phyloP scores from a whole-genome alignment of 208 protist species.

The Kentomonas sorsogonicus region DNA sequence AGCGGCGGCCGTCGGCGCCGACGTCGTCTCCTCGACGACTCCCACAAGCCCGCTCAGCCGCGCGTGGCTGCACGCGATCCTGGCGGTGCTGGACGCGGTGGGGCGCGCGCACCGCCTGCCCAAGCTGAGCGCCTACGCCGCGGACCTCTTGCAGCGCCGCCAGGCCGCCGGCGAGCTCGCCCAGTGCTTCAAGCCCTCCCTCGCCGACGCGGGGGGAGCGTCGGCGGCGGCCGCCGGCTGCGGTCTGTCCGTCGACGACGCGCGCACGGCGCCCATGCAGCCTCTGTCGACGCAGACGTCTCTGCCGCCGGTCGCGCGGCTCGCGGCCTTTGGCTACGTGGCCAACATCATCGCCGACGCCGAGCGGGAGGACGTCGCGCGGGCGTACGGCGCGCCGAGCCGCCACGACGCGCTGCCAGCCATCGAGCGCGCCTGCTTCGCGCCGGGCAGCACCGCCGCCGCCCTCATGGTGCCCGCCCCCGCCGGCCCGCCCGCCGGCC shows the following conservation, averaged over 20 bases:
- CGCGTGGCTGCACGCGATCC: conserved; percentile 67
- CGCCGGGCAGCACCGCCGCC: conserved; percentile 15
- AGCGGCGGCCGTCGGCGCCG: conserved; percentile 5
- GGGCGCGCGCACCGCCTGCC: conserved; percentile 35
- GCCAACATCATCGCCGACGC: conserved; percentile 47
- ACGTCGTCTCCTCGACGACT: conserved; percentile 14
- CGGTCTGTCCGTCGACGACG: conserved; percentile 28
- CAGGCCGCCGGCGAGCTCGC: conserved; percentile 29
- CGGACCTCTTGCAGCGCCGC: conserved; percentile 40
- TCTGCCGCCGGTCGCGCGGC: conserved; percentile 32
- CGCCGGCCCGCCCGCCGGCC: conserved; percentile 6
- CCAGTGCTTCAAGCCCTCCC: conserved; percentile 30
- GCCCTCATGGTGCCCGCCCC: conserved; percentile 15
- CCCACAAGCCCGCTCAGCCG: conserved; percentile 29
- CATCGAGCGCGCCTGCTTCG: conserved; percentile 35
- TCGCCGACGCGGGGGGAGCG: conserved; percentile 9
- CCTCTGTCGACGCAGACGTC: conserved; percentile 19
- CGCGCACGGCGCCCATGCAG: conserved; percentile 21
- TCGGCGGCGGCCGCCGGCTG: conserved; percentile 25
- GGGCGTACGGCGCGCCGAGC: conserved; percentile 25
- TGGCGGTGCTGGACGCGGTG: conserved; percentile 34
- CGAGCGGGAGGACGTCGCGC: conserved; percentile 29
- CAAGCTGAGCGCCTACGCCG: conserved; percentile 41
- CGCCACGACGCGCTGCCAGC: conserved; percentile 14
- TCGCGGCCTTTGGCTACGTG: conserved; percentile 46